These are phyloP conservation scores for Cichorium intybus DNA, from an alignment of 140 eudicot genomes.

Conservation along the genomic window DNA sequence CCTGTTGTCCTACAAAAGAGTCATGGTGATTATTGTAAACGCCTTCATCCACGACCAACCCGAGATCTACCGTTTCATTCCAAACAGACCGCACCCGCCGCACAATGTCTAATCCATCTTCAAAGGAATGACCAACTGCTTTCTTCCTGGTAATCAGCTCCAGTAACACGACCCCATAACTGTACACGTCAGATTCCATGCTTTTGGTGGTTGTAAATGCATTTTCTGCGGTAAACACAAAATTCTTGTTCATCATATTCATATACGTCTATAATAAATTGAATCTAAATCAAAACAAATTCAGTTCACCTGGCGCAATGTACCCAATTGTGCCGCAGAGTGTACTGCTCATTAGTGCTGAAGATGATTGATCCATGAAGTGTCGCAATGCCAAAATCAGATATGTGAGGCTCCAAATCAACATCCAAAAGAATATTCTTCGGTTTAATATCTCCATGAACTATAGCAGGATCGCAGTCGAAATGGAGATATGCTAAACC, in stretches of 20 bases:
- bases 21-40: slow-evolving; percentile 45
- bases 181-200: slow-evolving; percentile 86
- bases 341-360: slow-evolving; percentile 31
- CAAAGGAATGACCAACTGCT: slow-evolving; percentile 48
- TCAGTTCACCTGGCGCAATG: slow-evolving; percentile 84
- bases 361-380: slow-evolving; percentile 74
- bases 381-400: slow-evolving; percentile 93
- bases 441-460: slow-evolving; percentile 86
- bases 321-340: slow-evolving; percentile 84
- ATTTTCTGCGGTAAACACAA: slow-evolving; percentile 46
- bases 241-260: not conserved
- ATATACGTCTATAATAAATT: not conserved
- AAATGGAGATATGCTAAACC: slow-evolving; percentile 86
- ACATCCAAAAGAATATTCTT: slow-evolving; percentile 75
- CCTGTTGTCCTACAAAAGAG: slow-evolving; percentile 48
- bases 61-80: slow-evolving; percentile 41
- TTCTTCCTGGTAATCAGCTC: slow-evolving; percentile 67
- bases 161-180: slow-evolving; percentile 66
- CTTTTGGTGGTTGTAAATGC: slow-evolving; percentile 57
- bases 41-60: slow-evolving; percentile 50
- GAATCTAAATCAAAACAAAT: not conserved
- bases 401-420: slow-evolving; percentile 83
- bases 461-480: slow-evolving; percentile 72
- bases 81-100: slow-evolving; percentile 62
- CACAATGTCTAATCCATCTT: slow-evolving; percentile 54